Evolutionary conservation across 495 filamentous ascomycete genomes (phyloP), one percentile per base, ranked within the genome.

Genomic region (Podospora pseudoanserina): DNA sequence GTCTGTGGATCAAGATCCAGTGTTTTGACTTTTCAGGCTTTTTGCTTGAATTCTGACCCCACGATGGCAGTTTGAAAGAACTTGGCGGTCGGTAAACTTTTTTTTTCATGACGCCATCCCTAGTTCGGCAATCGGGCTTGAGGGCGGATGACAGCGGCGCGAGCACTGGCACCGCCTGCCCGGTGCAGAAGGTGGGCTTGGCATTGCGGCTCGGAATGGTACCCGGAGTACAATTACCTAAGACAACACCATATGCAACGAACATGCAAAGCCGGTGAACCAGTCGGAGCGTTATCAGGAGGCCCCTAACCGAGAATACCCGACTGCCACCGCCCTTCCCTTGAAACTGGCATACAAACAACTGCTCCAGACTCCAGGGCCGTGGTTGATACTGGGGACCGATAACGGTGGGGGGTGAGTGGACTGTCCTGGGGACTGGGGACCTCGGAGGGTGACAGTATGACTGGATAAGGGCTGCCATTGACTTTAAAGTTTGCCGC

Each of bases 41-140:
- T 49, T 49, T 49, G 13, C 13, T 16, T 6, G 39, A 49, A 11
- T 49, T 49, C 39, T 49, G 39, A 49, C 39, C 39, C 39, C 11
- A 49, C 39, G 2, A 11, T 49, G 39, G 39, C 39, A 49, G 39
- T 49, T 49, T 49, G 0, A 18, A 13, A 13, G 7, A 49, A 11
- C 39, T 49, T 49, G 39, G 39, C 39, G 15, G 39, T 49, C 67
- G 72, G 72, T 70, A 68, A 55, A 28, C 63, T 65, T 53, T 65
- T 32, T 65, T 32, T 13, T 27, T 15, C 11, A 26, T 28, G 57
- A 34, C 56, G 65, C 54, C 59, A 58, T n/a, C 23, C 55, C 13
- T 19, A 20, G 39, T 18, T 64, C 62, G 39, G 39, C 39, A 49
- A 49, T 49, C 39, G 39, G 39, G 39, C 39, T 49, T 3, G 39